These are phyloP conservation scores for Fusarium albidum DNA, from an alignment of 2,329 filamentous ascomycete genomes.

Conservation along the genomic window DNA sequence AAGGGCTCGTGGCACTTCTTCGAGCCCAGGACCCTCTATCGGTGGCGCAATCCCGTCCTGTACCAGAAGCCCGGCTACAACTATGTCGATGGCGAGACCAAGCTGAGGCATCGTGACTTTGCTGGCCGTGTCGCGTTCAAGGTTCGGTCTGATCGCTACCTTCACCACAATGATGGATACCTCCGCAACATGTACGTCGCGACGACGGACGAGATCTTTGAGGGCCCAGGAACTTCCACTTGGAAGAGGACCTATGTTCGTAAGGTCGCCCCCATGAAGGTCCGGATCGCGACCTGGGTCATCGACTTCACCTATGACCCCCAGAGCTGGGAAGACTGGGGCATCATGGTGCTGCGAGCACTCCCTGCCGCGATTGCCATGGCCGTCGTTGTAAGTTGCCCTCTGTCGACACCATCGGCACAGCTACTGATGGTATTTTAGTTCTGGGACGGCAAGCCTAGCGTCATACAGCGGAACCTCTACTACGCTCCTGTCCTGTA, in stretches of 20 bases:
- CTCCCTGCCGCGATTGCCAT: slow-evolving; percentile 38
- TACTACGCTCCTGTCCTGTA: slow-evolving; percentile 38
- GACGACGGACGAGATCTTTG: slow-evolving; percentile 37
- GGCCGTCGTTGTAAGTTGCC: slow-evolving; percentile 32
- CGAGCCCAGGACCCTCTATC: slow-evolving; percentile 28
- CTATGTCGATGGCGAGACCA: slow-evolving; percentile 23
- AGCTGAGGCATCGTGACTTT: slow-evolving; percentile 35
- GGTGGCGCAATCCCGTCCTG: slow-evolving; percentile 35
- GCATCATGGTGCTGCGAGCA: slow-evolving; percentile 36
- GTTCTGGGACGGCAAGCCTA: slow-evolving; percentile 38
- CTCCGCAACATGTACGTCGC: slow-evolving; percentile 40
- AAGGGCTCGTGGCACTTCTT: slow-evolving; percentile 36
- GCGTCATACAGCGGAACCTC: slow-evolving; percentile 19
- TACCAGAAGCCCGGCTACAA: slow-evolving; percentile 36
- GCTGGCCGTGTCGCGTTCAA: slow-evolving; percentile 34
- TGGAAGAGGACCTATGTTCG: slow-evolving; percentile 40
- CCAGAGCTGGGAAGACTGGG: slow-evolving; percentile 38
- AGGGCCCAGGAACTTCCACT: slow-evolving; percentile 37
- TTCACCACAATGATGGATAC: slow-evolving; percentile 38
- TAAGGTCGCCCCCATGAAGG: slow-evolving; percentile 37
- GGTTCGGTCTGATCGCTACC: slow-evolving; percentile 36
- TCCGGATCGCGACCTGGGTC: slow-evolving; percentile 40
- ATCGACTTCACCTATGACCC: slow-evolving; percentile 40
- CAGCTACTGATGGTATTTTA: neutral
- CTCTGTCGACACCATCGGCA: too few species aligned